Evolutionary conservation across 139 green algal genomes (phyloP).

Genomic region (Chlamydomonas asymmetrica): DNA sequence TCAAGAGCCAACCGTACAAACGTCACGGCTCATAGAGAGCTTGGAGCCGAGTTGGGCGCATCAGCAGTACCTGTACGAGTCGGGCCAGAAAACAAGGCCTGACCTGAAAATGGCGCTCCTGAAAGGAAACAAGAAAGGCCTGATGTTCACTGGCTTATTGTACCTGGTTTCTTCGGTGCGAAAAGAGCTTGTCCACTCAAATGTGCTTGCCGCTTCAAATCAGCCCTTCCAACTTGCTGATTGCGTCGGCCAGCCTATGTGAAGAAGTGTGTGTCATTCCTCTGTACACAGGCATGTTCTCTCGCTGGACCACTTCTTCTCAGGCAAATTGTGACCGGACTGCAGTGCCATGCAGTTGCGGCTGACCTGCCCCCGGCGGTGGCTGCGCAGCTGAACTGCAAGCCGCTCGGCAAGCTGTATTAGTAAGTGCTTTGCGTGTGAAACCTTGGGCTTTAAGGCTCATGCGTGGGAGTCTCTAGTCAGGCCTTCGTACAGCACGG

Average conservation of each 20-base stretch:
- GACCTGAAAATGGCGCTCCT: too few relatives aligned
- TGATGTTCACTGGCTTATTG: neutral
- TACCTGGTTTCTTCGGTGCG: too few relatives aligned
- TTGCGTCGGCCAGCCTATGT: too few relatives aligned
- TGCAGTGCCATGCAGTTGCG: constrained; percentile 32
- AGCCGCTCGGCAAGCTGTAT: constrained; percentile 45
- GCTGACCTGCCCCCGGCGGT: neutral
- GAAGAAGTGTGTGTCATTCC: too few relatives aligned
- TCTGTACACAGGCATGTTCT: constrained; percentile 42
- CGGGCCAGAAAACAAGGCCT: too few relatives aligned
- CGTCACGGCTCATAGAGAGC: too few relatives aligned
- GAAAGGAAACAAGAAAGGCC: too few relatives aligned
- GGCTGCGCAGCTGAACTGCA: neutral
- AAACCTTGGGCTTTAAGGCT: neutral
- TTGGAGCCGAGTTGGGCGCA: too few relatives aligned
- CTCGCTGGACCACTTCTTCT: constrained; percentile 62
- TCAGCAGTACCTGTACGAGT: too few relatives aligned
- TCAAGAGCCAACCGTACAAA: too few relatives aligned
- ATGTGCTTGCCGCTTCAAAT: neutral
- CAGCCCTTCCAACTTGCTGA: neutral
- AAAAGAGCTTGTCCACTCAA: neutral
- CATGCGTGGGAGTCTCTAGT: neutral
- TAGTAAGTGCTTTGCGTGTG: constrained; percentile 60
- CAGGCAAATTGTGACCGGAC: constrained; percentile 41
- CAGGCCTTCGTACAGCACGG: neutral